Evolutionary conservation across 192 early-diverging fungal genomes (phyloP).

Genomic region (Thamnidium elegans): DNA sequence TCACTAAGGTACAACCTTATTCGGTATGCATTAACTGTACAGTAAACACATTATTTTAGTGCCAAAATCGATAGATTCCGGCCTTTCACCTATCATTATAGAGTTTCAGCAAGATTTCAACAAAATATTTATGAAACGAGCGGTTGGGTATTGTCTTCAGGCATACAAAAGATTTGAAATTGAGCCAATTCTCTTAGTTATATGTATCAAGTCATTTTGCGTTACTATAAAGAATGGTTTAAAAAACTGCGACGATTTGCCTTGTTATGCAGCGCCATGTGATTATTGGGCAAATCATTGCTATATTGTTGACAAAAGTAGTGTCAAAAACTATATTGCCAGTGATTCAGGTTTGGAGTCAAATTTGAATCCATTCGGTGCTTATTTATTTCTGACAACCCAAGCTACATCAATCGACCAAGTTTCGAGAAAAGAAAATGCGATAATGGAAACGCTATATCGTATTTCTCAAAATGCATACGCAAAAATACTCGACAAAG

Average conservation of each 20-base stretch:
- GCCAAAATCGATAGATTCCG: constrained; percentile 4
- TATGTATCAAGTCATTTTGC: constrained; percentile 8
- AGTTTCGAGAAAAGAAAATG: too few species aligned
- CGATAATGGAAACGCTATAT: too few species aligned
- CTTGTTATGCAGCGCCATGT: constrained; percentile 8
- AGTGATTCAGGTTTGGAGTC: not conserved
- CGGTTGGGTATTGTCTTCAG: constrained; percentile 1
- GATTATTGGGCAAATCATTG: constrained; percentile 7
- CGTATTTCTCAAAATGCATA: too few species aligned
- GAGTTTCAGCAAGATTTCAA: constrained; percentile 3
- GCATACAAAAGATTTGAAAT: constrained; percentile 2
- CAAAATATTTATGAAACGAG: constrained; percentile 2
- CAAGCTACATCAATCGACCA: too few species aligned
- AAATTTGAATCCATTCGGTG: too few species aligned
- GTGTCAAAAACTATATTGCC: constrained; percentile 1
- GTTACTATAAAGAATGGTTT: not conserved
- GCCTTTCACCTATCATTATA: not conserved
- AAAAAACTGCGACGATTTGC: constrained; percentile 1
- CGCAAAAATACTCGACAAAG: too few species aligned
- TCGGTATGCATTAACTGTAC: too few species aligned
- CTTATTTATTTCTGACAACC: too few species aligned
- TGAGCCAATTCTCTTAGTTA: not conserved
- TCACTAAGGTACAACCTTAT: too few species aligned
- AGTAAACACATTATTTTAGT: constrained; percentile 4
- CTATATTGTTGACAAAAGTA: constrained; percentile 3